phyloP scores from a whole-genome alignment of 106 monocot genomes.

The Agapanthus africanus region DNA sequence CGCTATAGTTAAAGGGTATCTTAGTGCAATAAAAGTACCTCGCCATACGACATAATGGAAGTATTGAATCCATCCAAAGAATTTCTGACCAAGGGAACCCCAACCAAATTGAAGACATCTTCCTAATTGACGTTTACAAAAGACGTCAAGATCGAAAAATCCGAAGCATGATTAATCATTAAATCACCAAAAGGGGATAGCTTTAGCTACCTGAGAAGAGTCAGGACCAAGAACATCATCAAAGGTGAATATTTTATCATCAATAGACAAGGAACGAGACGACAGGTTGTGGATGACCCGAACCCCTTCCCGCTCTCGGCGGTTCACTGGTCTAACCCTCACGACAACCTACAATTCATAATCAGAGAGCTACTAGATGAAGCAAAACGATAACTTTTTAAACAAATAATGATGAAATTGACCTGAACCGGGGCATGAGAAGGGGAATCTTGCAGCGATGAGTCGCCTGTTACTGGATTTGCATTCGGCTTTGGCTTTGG shows the following conservation, averaged over 20 bases:
- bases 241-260: slow-evolving; percentile 35
- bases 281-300: slow-evolving; percentile 33
- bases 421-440: no score
- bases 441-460: no score
- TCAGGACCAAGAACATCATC: slow-evolving; percentile 54
- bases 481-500: no score
- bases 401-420: no score
- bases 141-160: no score
- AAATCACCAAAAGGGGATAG: no score
- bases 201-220: slow-evolving; percentile 88
- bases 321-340: slow-evolving; percentile 44
- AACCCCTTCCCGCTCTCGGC: slow-evolving; percentile 16
- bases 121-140: slow-evolving; percentile 40
- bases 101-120: slow-evolving; percentile 67
- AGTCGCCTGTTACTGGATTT: no score
- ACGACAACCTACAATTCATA: slow-evolving; percentile 71
- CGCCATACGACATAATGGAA: slow-evolving; percentile 79
- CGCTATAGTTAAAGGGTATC: no score
- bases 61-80: slow-evolving; percentile 80
- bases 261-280: slow-evolving; percentile 40
- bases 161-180: no score
- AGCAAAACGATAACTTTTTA: no score
- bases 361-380: no score
- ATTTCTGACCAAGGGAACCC: slow-evolving; percentile 54
- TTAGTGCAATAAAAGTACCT: no score